Percentiles rank a stretch among this genome's conserved stretches.
These are phyloP conservation scores for Sambucus nigra DNA, from an alignment of 129 eudicot genomes.

Conservation along the genomic window DNA sequence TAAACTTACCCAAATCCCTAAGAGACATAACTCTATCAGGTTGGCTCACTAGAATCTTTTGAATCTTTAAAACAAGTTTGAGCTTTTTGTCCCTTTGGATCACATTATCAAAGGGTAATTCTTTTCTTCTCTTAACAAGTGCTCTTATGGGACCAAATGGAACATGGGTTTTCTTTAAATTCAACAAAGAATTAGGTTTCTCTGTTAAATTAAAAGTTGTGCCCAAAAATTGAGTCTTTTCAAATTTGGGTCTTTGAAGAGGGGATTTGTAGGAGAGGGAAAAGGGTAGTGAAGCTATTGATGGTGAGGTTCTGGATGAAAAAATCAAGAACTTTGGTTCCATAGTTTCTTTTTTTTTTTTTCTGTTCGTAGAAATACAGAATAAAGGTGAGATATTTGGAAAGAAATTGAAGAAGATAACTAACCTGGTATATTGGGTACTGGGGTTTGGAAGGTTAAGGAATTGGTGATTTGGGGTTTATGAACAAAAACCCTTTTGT, in stretches of 20 bases:
- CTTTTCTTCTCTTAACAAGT: slow-evolving; percentile 84
- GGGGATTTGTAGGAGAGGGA: slow-evolving; percentile 34
- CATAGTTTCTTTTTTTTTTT: too few species aligned
- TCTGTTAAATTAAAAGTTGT: slow-evolving; percentile 20
- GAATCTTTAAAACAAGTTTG: slow-evolving; percentile 60
- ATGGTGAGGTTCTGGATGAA: slow-evolving; percentile 34
- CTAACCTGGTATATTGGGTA: slow-evolving; percentile 12
- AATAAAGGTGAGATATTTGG: background rate
- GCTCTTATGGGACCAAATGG: slow-evolving; percentile 48
- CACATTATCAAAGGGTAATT: slow-evolving; percentile 83
- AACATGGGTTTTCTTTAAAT: slow-evolving; percentile 32
- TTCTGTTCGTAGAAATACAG: slow-evolving; percentile 1
- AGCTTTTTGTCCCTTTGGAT: slow-evolving; percentile 94
- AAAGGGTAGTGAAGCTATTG: slow-evolving; percentile 43
- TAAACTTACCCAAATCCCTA: slow-evolving; percentile 74
- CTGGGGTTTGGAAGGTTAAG: slow-evolving; percentile 9
- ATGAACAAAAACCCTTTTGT: slow-evolving; percentile 13
- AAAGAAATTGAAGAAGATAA: slow-evolving; percentile 5
- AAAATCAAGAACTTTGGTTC: slow-evolving; percentile 32
- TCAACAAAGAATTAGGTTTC: slow-evolving; percentile 12
- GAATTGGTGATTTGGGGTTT: slow-evolving; percentile 27
- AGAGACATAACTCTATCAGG: slow-evolving; percentile 77
- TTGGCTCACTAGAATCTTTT: slow-evolving; percentile 59
- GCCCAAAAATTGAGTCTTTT: slow-evolving; percentile 48
- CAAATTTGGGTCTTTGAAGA: slow-evolving; percentile 22